Conservation (phyloP, 768 basidiomycete species). For the Podaxis pistillaris region DNA sequence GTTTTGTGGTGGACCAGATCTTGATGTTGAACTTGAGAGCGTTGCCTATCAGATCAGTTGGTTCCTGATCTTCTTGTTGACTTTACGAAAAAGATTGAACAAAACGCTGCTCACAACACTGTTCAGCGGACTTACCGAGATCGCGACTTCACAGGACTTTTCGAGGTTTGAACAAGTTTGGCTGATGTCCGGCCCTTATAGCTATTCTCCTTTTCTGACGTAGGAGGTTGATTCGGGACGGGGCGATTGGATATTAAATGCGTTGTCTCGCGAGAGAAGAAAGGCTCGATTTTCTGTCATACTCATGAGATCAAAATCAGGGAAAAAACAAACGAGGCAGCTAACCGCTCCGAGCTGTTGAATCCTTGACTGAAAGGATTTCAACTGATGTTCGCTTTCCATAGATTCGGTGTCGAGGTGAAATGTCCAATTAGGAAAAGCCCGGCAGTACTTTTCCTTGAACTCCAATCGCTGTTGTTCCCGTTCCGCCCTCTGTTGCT, state of each 20-base stretch:
- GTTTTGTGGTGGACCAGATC: constrained; percentile 78
- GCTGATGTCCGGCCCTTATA: constrained; percentile 20
- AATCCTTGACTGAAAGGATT: constrained; percentile 54
- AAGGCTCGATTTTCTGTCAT: constrained; percentile 74
- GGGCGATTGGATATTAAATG: constrained; percentile 79
- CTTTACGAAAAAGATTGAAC: constrained; percentile 22
- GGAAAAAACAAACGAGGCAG: constrained; percentile 19
- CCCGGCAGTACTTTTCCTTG: constrained; percentile 77
- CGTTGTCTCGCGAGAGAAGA: constrained; percentile 84
- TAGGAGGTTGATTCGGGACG: constrained; percentile 28
- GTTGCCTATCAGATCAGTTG: constrained; percentile 57
- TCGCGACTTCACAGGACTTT: constrained; percentile 66
- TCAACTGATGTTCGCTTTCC: constrained; percentile 37
- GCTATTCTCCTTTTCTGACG: constrained; percentile 66
- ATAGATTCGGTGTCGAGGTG: constrained; percentile 71
- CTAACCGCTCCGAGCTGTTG: constrained; percentile 75
- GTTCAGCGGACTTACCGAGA: constrained; percentile 40
- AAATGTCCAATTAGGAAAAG: constrained; percentile 83
- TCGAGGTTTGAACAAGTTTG: constrained; percentile 33
- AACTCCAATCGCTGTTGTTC: constrained; percentile 68
- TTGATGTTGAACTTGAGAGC: constrained; percentile 76
- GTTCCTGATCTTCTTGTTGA: constrained; percentile 24
- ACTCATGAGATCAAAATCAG: constrained; percentile 4
- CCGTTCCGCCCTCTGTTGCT: constrained; percentile 41
- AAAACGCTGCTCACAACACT: neutral